A percentile compares a stretch with the other conserved stretches of the same genome.
These are phyloP conservation scores for Golubevia pallescens DNA, from an alignment of 1,284 basidiomycete species.

Conservation along the genomic window DNA sequence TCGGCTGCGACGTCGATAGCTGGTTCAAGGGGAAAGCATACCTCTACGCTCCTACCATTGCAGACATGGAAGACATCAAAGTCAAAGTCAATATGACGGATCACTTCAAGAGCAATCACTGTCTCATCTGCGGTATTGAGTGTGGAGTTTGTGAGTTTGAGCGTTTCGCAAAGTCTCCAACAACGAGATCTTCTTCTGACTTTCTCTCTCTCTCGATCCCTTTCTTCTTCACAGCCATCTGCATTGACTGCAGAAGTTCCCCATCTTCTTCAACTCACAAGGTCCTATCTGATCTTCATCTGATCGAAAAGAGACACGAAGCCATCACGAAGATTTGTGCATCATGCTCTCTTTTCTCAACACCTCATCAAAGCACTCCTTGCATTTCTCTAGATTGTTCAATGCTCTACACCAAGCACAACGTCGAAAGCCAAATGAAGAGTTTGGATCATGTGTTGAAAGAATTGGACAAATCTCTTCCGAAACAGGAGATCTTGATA, in stretches of 20 bases:
- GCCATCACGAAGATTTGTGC: conserved; percentile 38
- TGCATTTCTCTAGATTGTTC: conserved; percentile 54
- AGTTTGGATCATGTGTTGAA: no score
- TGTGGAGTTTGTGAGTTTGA: conserved; percentile 12
- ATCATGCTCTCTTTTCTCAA: conserved; percentile 27
- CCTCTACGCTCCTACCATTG: not conserved
- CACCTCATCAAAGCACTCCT: conserved; percentile 14
- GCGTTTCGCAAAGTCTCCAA: no score
- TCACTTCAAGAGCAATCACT: not conserved
- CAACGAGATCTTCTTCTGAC: not conserved
- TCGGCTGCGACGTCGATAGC: conserved; percentile 83
- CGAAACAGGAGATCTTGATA: no score
- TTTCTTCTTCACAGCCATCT: conserved; percentile 17
- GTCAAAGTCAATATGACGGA: not conserved
- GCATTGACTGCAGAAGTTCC: conserved; percentile 28
- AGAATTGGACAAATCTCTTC: no score
- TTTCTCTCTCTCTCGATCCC: not conserved
- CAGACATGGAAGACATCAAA: conserved; percentile 6
- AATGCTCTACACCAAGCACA: conserved; percentile 36
- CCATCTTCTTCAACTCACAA: conserved; percentile 17
- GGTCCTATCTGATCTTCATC: conserved; percentile 15
- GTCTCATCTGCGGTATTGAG: not conserved
- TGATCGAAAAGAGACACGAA: conserved; percentile 13
- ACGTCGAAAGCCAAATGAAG: conserved; percentile 8
- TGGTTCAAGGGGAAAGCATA: conserved; percentile 71